A percentile compares a stretch with the other conserved stretches of the same genome.
Evolutionary conservation across 805 yeast genomes (phyloP).

Genomic region (Pichia nanzhaoensis): DNA sequence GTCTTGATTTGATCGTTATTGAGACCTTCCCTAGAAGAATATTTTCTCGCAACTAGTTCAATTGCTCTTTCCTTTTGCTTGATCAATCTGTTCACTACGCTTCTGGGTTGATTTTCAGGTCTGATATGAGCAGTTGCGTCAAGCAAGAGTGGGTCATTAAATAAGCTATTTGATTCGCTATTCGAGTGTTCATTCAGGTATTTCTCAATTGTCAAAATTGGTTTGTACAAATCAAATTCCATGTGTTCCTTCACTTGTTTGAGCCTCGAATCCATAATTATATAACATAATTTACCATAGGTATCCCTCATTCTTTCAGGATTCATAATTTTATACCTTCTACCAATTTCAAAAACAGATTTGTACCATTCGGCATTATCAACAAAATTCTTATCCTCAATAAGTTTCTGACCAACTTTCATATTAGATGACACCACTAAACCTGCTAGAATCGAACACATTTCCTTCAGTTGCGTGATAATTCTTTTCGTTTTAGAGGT

Average conservation of each 20-base stretch:
- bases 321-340: constrained; percentile 77
- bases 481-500: constrained; percentile 65
- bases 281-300: constrained; percentile 73
- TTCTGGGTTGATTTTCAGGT: constrained; percentile 50
- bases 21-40: constrained; percentile 35
- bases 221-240: constrained; percentile 72
- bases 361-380: constrained; percentile 72
- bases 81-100: constrained; percentile 51
- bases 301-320: constrained; percentile 76
- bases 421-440: constrained; percentile 71
- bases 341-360: constrained; percentile 65
- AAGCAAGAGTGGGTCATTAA: constrained; percentile 52
- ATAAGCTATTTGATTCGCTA: constrained; percentile 34
- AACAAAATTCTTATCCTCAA: constrained; percentile 59
- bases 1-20: constrained; percentile 61
- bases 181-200: constrained; percentile 19
- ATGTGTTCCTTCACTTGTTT: constrained; percentile 63
- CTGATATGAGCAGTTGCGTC: constrained; percentile 64
- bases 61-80: constrained; percentile 64
- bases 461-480: constrained; percentile 63
- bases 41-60: constrained; percentile 47
- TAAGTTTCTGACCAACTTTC: constrained; percentile 58
- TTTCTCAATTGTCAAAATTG: constrained; percentile 54
- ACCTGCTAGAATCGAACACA: constrained; percentile 75
- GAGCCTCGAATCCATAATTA: constrained; percentile 77